These are phyloP conservation scores for Lavandula angustifolia DNA, from an alignment of 257 asterid genomes.

Conservation along the genomic window DNA sequence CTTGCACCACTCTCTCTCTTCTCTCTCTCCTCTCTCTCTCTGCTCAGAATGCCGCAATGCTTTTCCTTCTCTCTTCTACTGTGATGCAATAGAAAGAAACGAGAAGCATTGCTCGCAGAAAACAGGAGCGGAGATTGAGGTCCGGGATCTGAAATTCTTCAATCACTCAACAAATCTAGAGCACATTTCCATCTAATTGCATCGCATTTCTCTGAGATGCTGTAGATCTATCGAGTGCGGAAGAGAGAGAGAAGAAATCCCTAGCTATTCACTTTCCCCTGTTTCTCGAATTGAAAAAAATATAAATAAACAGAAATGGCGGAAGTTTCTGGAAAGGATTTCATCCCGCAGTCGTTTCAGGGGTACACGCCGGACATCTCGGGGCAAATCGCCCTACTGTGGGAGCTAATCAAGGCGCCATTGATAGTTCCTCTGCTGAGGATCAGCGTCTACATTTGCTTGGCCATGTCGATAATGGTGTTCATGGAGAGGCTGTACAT, in stretches of 20 bases:
- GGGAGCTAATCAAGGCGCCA: constrained; percentile 75
- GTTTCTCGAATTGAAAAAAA: not conserved
- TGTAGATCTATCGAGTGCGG: constrained; percentile 33
- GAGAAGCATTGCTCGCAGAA: constrained; percentile 33
- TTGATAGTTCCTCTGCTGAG: constrained; percentile 67
- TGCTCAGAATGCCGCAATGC: not conserved
- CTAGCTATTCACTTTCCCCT: constrained; percentile 27
- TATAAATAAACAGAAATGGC: constrained; percentile 42
- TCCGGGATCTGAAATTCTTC: constrained; percentile 22
- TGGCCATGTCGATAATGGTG: constrained; percentile 81
- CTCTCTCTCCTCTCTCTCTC: constrained; percentile 24
- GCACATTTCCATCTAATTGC: not conserved
- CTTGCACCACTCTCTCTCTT: constrained; percentile 10
- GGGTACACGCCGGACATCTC: constrained; percentile 60
- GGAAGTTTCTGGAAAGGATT: constrained; percentile 50
- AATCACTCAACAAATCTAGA: not conserved
- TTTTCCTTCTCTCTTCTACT: constrained; percentile 22
- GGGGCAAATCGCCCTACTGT: constrained; percentile 68
- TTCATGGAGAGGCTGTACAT: constrained; percentile 82
- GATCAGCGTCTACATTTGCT: constrained; percentile 59
- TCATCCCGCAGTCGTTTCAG: constrained; percentile 53
- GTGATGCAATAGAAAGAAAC: constrained; percentile 31
- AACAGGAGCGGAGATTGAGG: constrained; percentile 6
- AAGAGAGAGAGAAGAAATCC: constrained; percentile 15
- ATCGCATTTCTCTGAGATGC: constrained; percentile 3